Evolutionary conservation across 1,139 yeast genomes (phyloP), one percentile per base, ranked within the genome.

Genomic region (Barnettozyma hawaiiensis): DNA sequence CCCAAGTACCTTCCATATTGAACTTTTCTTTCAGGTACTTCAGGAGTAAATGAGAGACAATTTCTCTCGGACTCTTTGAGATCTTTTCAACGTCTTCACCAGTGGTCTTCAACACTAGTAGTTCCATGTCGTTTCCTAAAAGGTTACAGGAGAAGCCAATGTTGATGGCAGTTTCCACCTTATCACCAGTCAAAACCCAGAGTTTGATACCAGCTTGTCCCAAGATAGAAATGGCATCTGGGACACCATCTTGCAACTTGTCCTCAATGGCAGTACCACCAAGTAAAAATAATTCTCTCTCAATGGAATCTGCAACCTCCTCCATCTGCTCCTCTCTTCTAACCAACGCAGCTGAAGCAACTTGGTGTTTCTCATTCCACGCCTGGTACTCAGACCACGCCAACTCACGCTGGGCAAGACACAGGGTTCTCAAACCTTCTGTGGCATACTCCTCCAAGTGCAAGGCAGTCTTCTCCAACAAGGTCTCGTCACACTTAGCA

Each of bases 211-310:
- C 98, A 7, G 97, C 97, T 53, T 81, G 76, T 11, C 83, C 86
- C 45, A 92, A 73, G 37, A 84, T 66, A 9, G 87, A 82, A 62
- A 92, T 92, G 5, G 97, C 78, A 54, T 87, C 95, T 2, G 98
- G 97, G 16, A 92, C 98, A 61, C 97, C 97, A 47, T 82, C 86
- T 66, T 92, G 98, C 47, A 92, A 72, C 55, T 96, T 75, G 65
- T 92, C 98, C 62, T 92, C 98, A 63, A 92, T 92, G 16, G 97
- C 98, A 29, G 98, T 92, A 54, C 97, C 98, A 50, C 98, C 98
- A 35, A 90, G 67, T 47, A 92, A 68, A 12, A 69, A 69, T 55
- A 92, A 69, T 31, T 80, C 79, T 26, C 76, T 72, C 63, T 92
- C 98, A 54, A 92, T 78, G 37, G 79, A 78, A 40, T 87, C 90